These are phyloP conservation scores for Mucor saturninus DNA, from an alignment of 371 early-diverging fungal species.

Conservation along the genomic window DNA sequence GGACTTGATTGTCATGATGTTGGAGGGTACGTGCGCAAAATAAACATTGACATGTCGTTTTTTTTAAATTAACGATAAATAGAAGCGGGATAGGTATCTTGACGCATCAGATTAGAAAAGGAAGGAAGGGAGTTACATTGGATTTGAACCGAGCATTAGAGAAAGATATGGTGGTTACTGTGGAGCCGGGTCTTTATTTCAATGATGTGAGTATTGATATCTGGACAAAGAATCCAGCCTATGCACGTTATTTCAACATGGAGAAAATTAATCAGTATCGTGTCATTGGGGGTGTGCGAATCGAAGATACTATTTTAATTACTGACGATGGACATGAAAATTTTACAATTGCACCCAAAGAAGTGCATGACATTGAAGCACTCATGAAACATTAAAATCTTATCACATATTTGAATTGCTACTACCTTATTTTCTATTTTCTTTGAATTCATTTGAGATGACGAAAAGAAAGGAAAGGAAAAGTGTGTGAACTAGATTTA, in stretches of 20 bases:
- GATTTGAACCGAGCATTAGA: constrained; percentile 52
- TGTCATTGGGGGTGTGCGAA: constrained; percentile 89
- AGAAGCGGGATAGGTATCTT: background rate
- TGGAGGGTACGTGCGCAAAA: constrained; percentile 68
- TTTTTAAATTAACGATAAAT: background rate
- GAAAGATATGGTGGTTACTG: constrained; percentile 86
- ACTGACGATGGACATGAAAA: constrained; percentile 73
- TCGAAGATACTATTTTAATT: constrained; percentile 87
- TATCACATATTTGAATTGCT: background rate
- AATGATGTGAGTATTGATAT: constrained; percentile 53
- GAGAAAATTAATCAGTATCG: constrained; percentile 69
- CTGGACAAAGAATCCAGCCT: constrained; percentile 54
- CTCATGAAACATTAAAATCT: constrained; percentile 27
- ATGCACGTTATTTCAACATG: constrained; percentile 67
- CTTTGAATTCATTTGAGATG: no score
- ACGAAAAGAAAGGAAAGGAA: background rate
- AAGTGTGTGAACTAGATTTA: background rate
- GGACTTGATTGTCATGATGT: constrained; percentile 88
- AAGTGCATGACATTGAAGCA: constrained; percentile 73
- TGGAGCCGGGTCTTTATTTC: constrained; percentile 88
- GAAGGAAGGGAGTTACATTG: background rate
- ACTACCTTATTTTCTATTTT: background rate
- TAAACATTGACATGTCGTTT: background rate
- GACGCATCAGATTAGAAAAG: constrained; percentile 4
- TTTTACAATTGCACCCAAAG: constrained; percentile 74